These are phyloP conservation scores for Crithidia brevicula DNA, from an alignment of 208 protist species.

Conservation along the genomic window DNA sequence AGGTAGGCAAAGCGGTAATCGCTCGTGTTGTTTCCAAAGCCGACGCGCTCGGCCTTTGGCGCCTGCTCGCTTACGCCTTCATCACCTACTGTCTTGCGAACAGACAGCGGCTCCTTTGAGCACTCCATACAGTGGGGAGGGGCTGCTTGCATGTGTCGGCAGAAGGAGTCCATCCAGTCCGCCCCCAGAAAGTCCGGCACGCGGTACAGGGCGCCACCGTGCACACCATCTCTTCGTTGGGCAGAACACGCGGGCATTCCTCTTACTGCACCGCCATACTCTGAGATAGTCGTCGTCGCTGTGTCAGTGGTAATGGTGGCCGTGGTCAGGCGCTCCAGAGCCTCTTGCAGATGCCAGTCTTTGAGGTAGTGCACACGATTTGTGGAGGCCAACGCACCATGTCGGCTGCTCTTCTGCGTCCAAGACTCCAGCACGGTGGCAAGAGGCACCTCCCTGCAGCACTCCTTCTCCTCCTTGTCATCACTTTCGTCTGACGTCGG, in stretches of 20 bases:
- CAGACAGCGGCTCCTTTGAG: too few species aligned
- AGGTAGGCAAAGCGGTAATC: conserved; percentile 92
- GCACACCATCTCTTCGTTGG: conserved; percentile 13
- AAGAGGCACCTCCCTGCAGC: conserved; percentile 17
- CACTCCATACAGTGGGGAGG: too few species aligned
- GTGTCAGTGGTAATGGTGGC: too few species aligned
- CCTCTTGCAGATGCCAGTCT: conserved; percentile 80
- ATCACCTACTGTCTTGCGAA: too few species aligned
- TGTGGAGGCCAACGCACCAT: neutral
- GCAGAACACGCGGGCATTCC: too few species aligned
- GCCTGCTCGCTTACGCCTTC: too few species aligned
- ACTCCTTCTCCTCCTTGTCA: conserved; percentile 1
- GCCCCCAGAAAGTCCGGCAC: conserved; percentile 73
- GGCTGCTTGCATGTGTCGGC: conserved; percentile 1
- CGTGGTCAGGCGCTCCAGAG: conserved; percentile 35
- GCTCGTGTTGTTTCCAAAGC: conserved; percentile 65
- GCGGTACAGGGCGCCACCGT: conserved; percentile 60
- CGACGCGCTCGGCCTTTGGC: neutral
- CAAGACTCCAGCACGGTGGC: conserved; percentile 24
- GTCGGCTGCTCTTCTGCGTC: neutral
- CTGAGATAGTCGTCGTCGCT: too few species aligned
- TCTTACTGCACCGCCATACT: too few species aligned
- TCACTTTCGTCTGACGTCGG: neutral
- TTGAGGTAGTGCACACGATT: conserved; percentile 61
- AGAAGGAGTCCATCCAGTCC: conserved; percentile 86